Percentiles rank a stretch among this genome's conserved stretches.
Conservation (phyloP, 805 yeast species). For the Hanseniaspora jakobsenii region DNA sequence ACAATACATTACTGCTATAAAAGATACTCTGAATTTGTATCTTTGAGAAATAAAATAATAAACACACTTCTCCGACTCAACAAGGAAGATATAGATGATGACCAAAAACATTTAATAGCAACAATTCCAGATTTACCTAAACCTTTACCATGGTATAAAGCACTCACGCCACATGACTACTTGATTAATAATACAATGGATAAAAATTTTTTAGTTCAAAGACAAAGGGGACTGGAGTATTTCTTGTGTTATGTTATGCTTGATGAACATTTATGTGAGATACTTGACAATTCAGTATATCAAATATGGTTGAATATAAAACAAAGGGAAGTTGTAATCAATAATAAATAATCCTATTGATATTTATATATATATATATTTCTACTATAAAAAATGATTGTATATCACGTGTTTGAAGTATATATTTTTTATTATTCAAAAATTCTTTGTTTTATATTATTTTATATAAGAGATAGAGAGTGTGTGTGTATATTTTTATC, state of each 20-base stretch:
- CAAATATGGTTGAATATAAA: slow-evolving; percentile 22
- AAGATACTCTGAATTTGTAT: slow-evolving; percentile 15
- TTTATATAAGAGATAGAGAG: too few relatives aligned
- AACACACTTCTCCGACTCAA: background rate
- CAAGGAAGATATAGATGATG: slow-evolving; percentile 21
- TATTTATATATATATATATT: background rate
- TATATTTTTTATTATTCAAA: background rate
- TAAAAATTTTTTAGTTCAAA: slow-evolving; percentile 38
- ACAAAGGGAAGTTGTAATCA: slow-evolving; percentile 28
- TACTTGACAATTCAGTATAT: slow-evolving; percentile 29
- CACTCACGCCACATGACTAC: slow-evolving; percentile 19
- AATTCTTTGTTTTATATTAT: too few relatives aligned
- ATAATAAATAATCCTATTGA: slow-evolving; percentile 20
- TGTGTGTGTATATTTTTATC: too few relatives aligned
- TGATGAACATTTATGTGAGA: slow-evolving; percentile 33
- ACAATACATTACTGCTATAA: slow-evolving; percentile 12
- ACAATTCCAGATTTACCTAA: slow-evolving; percentile 42
- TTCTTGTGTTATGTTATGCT: slow-evolving; percentile 44
- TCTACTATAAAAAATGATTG: background rate
- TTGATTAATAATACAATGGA: slow-evolving; percentile 29
- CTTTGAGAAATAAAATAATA: slow-evolving; percentile 4
- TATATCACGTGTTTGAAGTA: background rate
- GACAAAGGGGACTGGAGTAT: slow-evolving; percentile 49
- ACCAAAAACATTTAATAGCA: too few relatives aligned
- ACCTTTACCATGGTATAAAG: slow-evolving; percentile 31